Base-by-base conservation (phyloP, 2,329 filamentous ascomycete genomes). In the Penicillium sclerotigenum region DNA sequence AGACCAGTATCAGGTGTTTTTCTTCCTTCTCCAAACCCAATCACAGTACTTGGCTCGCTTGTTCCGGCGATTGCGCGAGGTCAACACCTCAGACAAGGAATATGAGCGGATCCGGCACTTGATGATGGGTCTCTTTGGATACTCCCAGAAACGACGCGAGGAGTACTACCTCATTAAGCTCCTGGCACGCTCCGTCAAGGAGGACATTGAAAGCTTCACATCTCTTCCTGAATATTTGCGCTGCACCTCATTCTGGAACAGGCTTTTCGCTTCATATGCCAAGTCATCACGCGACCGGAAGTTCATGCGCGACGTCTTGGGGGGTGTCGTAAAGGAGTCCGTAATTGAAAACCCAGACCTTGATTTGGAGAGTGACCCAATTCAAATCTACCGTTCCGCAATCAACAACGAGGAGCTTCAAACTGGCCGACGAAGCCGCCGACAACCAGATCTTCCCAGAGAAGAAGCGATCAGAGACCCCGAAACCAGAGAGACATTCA, bases 361-460 rank as follows among this genome's bases (percentile, higher is more conserved):
- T 33, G 93, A 99, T 71, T 81, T 99, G 26, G 94, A 99, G 75
- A 97, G 93, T 71, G 94, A 99, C 69, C 94, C 94, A 0, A 88
- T 97, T 80, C 93, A 97, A 66, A 99, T 99, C 55, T 97, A 99
- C 75, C 86, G 90, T 40, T 94, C 91, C 5, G 87, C 91, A 14
- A 95, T 99, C 76, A 97, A 95, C 77, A 96, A 99, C 66, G 93
- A 97, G 73, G 94, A 99, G 75, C 84, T 99, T 24, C 87, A 91
- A 18, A 99, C 94, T 0, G 94, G 94, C 5, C 85, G 86, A 62
- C 86, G 90, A 20, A 96, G 92, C 71, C 84, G 83, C 47, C 84
- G 94, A 59, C 89, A 87, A 33, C 85, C 90, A 14, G 91, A 97
- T 64, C 87, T 99, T 33, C 88, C 91, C 0, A 85, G 92, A 59